Percentiles rank a stretch among this genome's conserved stretches.
Evolutionary conservation across 148 eudicot species (phyloP).

Genomic region (Rhododendron ovatum): DNA sequence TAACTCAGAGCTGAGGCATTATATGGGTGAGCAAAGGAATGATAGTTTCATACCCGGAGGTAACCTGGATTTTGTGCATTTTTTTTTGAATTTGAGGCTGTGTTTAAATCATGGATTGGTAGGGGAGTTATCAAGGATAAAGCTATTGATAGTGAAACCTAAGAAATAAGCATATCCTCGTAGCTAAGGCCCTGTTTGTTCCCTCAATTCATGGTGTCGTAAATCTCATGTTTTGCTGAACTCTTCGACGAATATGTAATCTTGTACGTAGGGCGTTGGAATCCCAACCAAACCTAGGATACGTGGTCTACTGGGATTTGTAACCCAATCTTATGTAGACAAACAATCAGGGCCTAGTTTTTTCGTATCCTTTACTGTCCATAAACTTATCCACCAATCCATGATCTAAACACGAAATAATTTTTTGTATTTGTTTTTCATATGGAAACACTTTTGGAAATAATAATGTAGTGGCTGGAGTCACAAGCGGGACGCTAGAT

Average conservation of each 20-base stretch:
- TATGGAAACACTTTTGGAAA: neutral
- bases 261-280: neutral
- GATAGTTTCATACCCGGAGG: constrained; percentile 73
- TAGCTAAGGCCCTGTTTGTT: neutral
- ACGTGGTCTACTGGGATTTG: neutral
- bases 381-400: neutral
- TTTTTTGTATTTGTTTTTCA: neutral
- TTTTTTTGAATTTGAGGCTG: neutral
- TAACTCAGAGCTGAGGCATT: constrained; percentile 28
- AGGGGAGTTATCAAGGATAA: neutral
- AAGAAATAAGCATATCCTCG: neutral
- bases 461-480: constrained; percentile 29
- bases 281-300: neutral
- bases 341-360: neutral
- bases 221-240: neutral
- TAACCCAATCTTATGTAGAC: neutral
- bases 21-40: constrained; percentile 42
- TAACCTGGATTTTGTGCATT: constrained; percentile 7
- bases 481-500: constrained; percentile 67
- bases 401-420: neutral
- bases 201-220: neutral
- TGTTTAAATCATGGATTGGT: neutral
- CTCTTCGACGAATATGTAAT: neutral
- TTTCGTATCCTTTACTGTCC: neutral
- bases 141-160: neutral